These are phyloP conservation scores for Pistacia integerrima DNA, from an alignment of 345 rosid genomes.

Conservation along the genomic window DNA sequence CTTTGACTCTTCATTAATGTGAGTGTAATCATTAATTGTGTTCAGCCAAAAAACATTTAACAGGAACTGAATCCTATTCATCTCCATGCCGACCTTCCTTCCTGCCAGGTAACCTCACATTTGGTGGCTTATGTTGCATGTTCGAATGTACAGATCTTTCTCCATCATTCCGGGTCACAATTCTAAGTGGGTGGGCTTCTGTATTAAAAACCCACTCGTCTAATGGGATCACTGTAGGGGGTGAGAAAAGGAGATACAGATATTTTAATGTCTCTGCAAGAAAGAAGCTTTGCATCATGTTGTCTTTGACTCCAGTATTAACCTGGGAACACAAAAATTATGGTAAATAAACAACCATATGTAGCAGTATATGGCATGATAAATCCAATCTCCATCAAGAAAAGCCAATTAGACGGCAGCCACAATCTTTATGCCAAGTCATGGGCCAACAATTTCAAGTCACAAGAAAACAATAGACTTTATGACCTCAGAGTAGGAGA, in stretches of 20 bases:
- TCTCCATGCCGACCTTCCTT: slow-evolving; percentile 30
- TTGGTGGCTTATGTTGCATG: slow-evolving; percentile 19
- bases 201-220: slow-evolving; percentile 99
- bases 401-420: no score
- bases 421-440: no score
- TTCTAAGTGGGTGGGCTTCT: slow-evolving; percentile 89
- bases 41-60: slow-evolving; percentile 1
- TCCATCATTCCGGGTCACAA: slow-evolving; percentile 49
- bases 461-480: no score
- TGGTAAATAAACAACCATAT: background rate
- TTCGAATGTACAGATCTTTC: slow-evolving; percentile 22
- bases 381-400: background rate
- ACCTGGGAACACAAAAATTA: slow-evolving; percentile 49
- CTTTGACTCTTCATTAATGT: slow-evolving; percentile 6
- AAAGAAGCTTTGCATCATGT: slow-evolving; percentile 98
- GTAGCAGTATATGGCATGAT: background rate
- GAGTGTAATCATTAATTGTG: background rate
- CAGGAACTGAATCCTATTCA: slow-evolving; percentile 13
- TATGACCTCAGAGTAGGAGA: background rate
- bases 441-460: background rate
- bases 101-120: slow-evolving; percentile 25
- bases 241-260: slow-evolving; percentile 88
- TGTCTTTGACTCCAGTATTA: slow-evolving; percentile 77
- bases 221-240: slow-evolving; percentile 70
- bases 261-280: slow-evolving; percentile 95